Percentiles rank a stretch among this genome's conserved stretches.
These are phyloP conservation scores for Helichrysum umbraculigerum DNA, from an alignment of 129 eudicot species.

Conservation along the genomic window DNA sequence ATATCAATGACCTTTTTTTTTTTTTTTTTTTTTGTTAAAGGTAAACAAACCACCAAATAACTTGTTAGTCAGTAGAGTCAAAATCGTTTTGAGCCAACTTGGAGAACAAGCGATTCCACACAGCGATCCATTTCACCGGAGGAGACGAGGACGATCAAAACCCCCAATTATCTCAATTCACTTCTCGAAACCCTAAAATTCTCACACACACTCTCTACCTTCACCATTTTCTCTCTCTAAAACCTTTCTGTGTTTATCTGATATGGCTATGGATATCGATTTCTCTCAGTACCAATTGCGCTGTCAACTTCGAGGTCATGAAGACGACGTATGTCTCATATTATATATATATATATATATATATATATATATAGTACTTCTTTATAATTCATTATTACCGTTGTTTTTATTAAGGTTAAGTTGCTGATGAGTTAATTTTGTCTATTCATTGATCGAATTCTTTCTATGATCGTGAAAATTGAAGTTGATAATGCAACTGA, in stretches of 20 bases:
- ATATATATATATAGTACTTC: background rate
- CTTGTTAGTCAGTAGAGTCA: too few species aligned
- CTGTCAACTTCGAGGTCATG: constrained; percentile 82
- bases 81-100: background rate
- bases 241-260: background rate
- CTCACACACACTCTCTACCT: background rate
- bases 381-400: constrained; percentile 8
- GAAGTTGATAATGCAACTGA: constrained; percentile 8
- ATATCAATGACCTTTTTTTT: too few species aligned
- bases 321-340: constrained; percentile 68
- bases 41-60: too few species aligned
- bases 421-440: constrained; percentile 23
- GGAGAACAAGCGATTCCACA: constrained; percentile 41
- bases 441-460: constrained; percentile 6
- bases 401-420: background rate
- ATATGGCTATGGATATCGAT: constrained; percentile 77
- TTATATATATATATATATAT: background rate
- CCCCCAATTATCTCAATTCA: constrained; percentile 19
- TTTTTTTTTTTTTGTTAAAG: too few species aligned
- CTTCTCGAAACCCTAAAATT: constrained; percentile 29
- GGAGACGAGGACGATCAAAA: constrained; percentile 30
- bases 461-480: constrained; percentile 16
- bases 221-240: constrained; percentile 6
- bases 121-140: constrained; percentile 28
- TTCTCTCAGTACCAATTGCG: constrained; percentile 56